Evolutionary conservation across 2,329 filamentous ascomycete genomes (phyloP), one percentile per base, ranked within the genome.

Genomic region (Fusarium burgessii): DNA sequence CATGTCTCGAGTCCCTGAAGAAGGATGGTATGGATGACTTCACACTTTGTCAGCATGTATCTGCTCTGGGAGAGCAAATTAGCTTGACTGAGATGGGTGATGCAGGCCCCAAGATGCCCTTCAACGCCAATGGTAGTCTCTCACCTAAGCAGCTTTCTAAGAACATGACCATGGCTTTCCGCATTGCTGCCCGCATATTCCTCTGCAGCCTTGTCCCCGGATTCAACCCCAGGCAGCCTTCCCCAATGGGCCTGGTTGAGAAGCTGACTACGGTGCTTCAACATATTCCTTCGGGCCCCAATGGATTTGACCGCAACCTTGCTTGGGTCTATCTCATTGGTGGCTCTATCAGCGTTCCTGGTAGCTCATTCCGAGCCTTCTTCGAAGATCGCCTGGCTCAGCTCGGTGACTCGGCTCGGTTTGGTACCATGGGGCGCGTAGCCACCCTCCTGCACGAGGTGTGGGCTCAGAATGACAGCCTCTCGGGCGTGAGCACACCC

Each of bases 141-240:
- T 91, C 91, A 60, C 92, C 95, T 6, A 93, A 92, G 78, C 92
- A 97, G 81, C 88, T 98, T 71, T 92, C 91, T 78, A 91, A 89
- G 81, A 97, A 97, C 85, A 94, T 98, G 82, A 97, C 94, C 0
- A 88, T 91, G 42, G 90, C 97, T 45, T 99, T 97, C 89, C 93
- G 95, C 76, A 85, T 97, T 58, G 95, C 95, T 4, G 95, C 95
- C 6, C 92, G 95, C 78, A 94, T 99, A 83, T 98, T 98, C 82
- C 90, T 98, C n/a, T 97, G 94, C 89, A 95, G 93, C 78, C 87
- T 99, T 38, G 93, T 98, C 1, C 95, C 95, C 1, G 94, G 94
- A 61, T 96, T 95, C 82, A 90, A 91, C 75, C 92, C 92, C 50
- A 87, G 86, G 62, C 91, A 96, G 76, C 84, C 86, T 12, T 93